These are phyloP conservation scores for Arachnomyces sp. DNA, from an alignment of 2,329 filamentous ascomycete genomes.

Conservation along the genomic window DNA sequence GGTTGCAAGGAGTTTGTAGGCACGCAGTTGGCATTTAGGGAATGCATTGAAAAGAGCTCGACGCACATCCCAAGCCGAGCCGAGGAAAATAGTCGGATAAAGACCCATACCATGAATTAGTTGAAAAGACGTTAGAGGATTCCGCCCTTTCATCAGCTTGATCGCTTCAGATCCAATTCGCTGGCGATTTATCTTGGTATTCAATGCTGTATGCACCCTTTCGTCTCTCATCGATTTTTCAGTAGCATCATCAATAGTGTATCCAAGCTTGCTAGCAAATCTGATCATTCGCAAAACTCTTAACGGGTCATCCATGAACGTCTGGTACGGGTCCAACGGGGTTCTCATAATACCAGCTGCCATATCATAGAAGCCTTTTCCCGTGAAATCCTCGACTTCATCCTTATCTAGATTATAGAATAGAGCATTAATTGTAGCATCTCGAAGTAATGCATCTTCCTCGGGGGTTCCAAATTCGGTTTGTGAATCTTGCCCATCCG, in stretches of 20 bases:
- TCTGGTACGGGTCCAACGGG: constrained; percentile 78
- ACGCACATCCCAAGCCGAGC: too few species aligned
- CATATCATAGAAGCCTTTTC: constrained; percentile 66
- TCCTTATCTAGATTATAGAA: constrained; percentile 87
- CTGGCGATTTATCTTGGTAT: constrained; percentile 83
- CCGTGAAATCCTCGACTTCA: constrained; percentile 75
- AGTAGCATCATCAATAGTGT: constrained; percentile 63
- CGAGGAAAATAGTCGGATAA: too few species aligned
- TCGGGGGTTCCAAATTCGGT: constrained; percentile 89
- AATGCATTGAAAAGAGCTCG: too few species aligned
- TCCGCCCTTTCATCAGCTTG: constrained; percentile 73
- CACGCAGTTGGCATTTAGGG: too few species aligned
- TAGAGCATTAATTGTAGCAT: constrained; percentile 90
- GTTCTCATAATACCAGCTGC: constrained; percentile 65
- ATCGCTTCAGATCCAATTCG: constrained; percentile 78
- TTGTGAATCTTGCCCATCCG: constrained; percentile 80
- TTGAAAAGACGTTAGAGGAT: not conserved
- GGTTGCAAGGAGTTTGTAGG: too few species aligned
- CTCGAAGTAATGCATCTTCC: constrained; percentile 80
- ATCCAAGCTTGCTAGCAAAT: constrained; percentile 78
- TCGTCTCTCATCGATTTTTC: constrained; percentile 65
- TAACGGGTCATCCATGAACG: constrained; percentile 88
- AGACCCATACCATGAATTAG: not conserved
- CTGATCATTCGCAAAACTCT: constrained; percentile 78
- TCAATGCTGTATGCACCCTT: constrained; percentile 67